phyloP scores from a whole-genome alignment of 306 rosid genomes.

The Fragaria iinumae region DNA sequence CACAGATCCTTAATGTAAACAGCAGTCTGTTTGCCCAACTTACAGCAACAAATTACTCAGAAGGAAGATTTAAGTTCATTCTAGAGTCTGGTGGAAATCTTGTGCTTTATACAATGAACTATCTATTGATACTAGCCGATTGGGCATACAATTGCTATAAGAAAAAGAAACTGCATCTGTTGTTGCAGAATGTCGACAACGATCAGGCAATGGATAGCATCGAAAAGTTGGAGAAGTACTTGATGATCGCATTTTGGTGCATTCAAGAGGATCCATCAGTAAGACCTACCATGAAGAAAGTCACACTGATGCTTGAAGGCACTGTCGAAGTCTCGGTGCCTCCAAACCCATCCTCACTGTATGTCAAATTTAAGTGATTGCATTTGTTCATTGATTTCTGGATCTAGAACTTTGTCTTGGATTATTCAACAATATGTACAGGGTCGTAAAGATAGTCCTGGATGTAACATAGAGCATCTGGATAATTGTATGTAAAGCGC shows the following conservation, averaged over 20 bases:
- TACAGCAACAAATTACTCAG: constrained; percentile 25
- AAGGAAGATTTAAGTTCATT: not conserved
- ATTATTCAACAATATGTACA: too few relatives aligned
- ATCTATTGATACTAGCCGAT: constrained; percentile 30
- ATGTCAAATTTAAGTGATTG: not conserved
- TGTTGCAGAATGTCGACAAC: constrained; percentile 6
- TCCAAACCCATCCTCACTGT: constrained; percentile 13
- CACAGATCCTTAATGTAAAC: constrained; percentile 28
- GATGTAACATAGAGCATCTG: too few relatives aligned
- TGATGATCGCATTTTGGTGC: constrained; percentile 39
- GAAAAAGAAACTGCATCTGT: constrained; percentile 12
- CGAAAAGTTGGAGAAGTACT: constrained; percentile 25
- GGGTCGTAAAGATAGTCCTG: too few relatives aligned
- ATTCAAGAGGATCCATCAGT: constrained; percentile 29
- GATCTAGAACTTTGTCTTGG: not conserved
- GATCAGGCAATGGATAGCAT: constrained; percentile 17
- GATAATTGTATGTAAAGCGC: too few relatives aligned
- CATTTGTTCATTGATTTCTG: too few relatives aligned
- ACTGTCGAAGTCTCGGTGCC: constrained; percentile 25
- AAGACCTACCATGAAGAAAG: constrained; percentile 32
- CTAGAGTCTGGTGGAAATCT: constrained; percentile 29
- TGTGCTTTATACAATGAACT: constrained; percentile 31
- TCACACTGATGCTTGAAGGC: constrained; percentile 34
- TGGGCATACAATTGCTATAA: constrained; percentile 31
- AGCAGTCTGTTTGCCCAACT: constrained; percentile 36